phyloP scores from a whole-genome alignment of 2,329 filamentous ascomycete genomes.

The Amesomyces nigricolor region DNA sequence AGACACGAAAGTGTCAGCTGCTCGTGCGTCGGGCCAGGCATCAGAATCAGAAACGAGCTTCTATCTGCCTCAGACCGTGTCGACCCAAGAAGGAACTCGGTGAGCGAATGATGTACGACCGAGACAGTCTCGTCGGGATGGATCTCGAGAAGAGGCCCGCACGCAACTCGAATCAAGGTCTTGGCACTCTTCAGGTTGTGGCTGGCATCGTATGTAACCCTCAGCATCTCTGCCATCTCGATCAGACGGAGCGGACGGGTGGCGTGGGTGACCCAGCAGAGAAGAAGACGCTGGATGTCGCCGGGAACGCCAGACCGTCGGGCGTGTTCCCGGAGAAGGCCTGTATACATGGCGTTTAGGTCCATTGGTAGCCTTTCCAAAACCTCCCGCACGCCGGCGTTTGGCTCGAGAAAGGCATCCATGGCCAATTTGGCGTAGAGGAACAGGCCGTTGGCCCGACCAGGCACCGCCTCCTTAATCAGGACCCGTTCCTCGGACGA shows the following conservation, averaged over 20 bases:
- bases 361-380: conserved; percentile 32
- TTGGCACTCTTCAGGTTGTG: conserved; percentile 31
- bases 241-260: conserved; percentile 37
- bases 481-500: conserved; percentile 17
- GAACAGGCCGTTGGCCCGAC: conserved; percentile 39
- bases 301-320: conserved; percentile 29
- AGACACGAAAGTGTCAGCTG: conserved; percentile 23
- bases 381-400: conserved; percentile 26
- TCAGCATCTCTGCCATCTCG: conserved; percentile 36
- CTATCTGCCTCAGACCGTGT: conserved; percentile 12
- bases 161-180: conserved; percentile 34
- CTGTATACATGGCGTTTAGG: conserved; percentile 38
- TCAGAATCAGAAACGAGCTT: conserved; percentile 21
- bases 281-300: conserved; percentile 34
- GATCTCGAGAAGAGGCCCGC: conserved; percentile 41
- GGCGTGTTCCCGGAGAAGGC: conserved; percentile 36
- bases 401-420: conserved; percentile 32
- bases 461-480: conserved; percentile 32
- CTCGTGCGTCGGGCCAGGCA: conserved; percentile 22
- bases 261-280: conserved; percentile 39
- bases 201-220: conserved; percentile 14
- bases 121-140: conserved; percentile 40
- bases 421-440: conserved; percentile 41
- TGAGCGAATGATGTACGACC: conserved; percentile 45
- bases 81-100: conserved; percentile 37